Evolutionary conservation across 1,284 basidiomycete species (phyloP).

Genomic region (Cutaneotrichosporon cavernicola): DNA sequence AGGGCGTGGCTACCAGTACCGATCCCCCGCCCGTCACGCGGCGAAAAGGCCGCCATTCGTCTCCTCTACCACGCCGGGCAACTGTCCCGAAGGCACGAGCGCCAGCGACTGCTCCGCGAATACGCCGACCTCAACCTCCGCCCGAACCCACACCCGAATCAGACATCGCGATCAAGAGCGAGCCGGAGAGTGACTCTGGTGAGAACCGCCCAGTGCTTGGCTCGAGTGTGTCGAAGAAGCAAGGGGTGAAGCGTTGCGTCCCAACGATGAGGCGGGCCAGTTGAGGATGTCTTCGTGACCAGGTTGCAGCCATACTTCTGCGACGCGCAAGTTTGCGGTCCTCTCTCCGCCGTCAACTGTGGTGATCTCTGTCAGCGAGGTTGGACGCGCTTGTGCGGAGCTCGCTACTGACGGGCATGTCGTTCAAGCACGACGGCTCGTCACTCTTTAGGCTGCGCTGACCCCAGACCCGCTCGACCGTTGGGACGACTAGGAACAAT

Average conservation of each 20-base stretch:
- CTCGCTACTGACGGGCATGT: no score
- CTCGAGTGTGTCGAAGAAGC: neutral
- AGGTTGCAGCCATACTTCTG: no score
- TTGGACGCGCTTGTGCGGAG: no score
- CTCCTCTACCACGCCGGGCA: neutral
- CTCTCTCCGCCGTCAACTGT: no score
- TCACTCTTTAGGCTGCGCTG: conserved; percentile 2
- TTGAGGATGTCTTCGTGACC: no score
- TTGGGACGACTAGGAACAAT: neutral
- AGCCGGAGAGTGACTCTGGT: conserved; percentile 18
- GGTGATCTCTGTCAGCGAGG: no score
- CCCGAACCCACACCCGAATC: neutral
- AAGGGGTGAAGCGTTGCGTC: neutral
- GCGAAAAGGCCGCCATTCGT: conserved; percentile 1
- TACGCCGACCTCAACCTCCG: neutral
- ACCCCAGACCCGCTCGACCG: conserved; percentile 18
- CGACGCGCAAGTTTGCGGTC: no score
- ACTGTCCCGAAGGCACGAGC: neutral
- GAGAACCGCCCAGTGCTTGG: neutral
- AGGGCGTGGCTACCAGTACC: neutral
- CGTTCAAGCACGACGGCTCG: no score
- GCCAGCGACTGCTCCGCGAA: conserved; percentile 6
- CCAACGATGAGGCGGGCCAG: no score
- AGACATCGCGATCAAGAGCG: conserved; percentile 16
- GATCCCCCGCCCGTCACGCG: neutral